Percentiles rank a stretch among this genome's conserved stretches.
phyloP scores from a whole-genome alignment of 2,329 filamentous ascomycete species.

The Aureobasidium melanogenum region DNA sequence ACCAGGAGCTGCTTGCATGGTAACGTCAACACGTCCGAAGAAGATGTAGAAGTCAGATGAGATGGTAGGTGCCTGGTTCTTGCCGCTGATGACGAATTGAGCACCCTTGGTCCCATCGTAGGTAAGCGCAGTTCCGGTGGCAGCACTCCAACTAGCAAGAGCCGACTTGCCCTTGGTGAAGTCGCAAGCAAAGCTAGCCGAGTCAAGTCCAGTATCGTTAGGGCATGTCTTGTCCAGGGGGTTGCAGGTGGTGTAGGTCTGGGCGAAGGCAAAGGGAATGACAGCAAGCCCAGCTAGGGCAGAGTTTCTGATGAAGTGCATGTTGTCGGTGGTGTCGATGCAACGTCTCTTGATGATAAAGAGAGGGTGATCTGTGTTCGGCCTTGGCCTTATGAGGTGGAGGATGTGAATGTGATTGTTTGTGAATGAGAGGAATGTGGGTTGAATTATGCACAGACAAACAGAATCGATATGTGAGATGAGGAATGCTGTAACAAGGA shows the following conservation, averaged over 20 bases:
- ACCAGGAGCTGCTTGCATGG: slow-evolving; percentile 65
- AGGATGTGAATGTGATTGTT: slow-evolving; percentile 6
- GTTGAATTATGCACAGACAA: not conserved
- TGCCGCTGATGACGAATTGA: slow-evolving; percentile 60
- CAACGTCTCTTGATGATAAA: not conserved
- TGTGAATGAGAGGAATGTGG: slow-evolving; percentile 2
- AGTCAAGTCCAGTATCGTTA: slow-evolving; percentile 61
- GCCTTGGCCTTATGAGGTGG: slow-evolving; percentile 2
- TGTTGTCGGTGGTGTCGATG: slow-evolving; percentile 16
- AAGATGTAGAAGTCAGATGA: slow-evolving; percentile 77
- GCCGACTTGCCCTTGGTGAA: slow-evolving; percentile 49
- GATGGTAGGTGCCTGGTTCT: slow-evolving; percentile 70
- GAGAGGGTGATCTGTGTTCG: not conserved
- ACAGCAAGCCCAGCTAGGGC: slow-evolving; percentile 29
- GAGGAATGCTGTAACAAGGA: slow-evolving; percentile 8
- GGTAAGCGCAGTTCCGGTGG: slow-evolving; percentile 55
- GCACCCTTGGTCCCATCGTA: slow-evolving; percentile 54
- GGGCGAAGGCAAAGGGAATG: slow-evolving; percentile 50
- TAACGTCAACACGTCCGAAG: slow-evolving; percentile 68
- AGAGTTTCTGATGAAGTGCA: slow-evolving; percentile 24
- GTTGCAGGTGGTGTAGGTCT: slow-evolving; percentile 71
- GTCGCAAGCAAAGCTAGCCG: slow-evolving; percentile 39
- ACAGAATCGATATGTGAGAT: not conserved
- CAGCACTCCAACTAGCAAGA: slow-evolving; percentile 51
- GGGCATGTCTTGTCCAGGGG: slow-evolving; percentile 65